A percentile compares a stretch with the other conserved stretches of the same genome.
phyloP scores from a whole-genome alignment of 2,329 filamentous ascomycete species.

The Penicillium corylophilum region DNA sequence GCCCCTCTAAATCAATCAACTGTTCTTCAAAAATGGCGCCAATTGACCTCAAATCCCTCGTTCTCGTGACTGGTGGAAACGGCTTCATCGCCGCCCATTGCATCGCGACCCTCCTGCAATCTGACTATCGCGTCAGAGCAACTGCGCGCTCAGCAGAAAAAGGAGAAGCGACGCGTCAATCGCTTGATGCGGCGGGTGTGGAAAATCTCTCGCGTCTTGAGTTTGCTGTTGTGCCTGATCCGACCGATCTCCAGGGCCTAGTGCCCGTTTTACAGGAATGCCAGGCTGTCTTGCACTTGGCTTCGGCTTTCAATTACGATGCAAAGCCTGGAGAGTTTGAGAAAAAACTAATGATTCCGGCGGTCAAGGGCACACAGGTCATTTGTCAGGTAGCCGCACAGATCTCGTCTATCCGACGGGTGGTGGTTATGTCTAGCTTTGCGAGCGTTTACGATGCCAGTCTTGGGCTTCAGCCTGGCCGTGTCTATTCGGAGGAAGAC shows the following conservation, averaged over 20 bases:
- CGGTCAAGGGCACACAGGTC: constrained; percentile 27
- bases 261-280: constrained; percentile 11
- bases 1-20: no score
- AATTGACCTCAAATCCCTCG: constrained; percentile 7
- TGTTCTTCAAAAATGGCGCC: constrained; percentile 9
- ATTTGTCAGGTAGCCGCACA: constrained; percentile 26
- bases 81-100: constrained; percentile 27
- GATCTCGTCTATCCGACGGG: constrained; percentile 16
- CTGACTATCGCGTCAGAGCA: constrained; percentile 18
- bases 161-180: constrained; percentile 8
- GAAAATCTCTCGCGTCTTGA: constrained; percentile 9
- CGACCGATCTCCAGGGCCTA: constrained; percentile 11
- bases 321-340: constrained; percentile 26
- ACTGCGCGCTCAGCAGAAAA: constrained; percentile 22
- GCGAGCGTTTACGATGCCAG: constrained; percentile 25
- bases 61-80: constrained; percentile 25
- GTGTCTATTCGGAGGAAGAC: constrained; percentile 21
- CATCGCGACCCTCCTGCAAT: constrained; percentile 18
- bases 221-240: constrained; percentile 17
- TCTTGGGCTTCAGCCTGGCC: constrained; percentile 21
- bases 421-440: constrained; percentile 30
- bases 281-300: constrained; percentile 26
- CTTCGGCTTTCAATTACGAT: constrained; percentile 32
- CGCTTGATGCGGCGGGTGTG: constrained; percentile 7
- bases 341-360: constrained; percentile 29